A percentile compares a stretch with the other conserved stretches of the same genome.
phyloP scores from a whole-genome alignment of 1,284 basidiomycete species.

The Ceratobasidium sp. region DNA sequence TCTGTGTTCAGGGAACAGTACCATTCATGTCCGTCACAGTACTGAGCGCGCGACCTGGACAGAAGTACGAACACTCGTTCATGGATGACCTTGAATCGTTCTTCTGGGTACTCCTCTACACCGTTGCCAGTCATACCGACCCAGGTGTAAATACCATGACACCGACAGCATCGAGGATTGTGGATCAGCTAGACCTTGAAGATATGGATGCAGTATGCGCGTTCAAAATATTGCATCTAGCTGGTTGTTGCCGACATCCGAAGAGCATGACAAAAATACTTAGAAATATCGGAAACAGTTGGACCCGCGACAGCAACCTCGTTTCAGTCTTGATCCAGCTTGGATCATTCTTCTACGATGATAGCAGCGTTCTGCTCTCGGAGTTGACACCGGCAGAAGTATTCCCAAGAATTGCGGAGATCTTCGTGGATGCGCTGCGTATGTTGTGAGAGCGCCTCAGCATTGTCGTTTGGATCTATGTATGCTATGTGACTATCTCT shows the following conservation, averaged over 20 bases:
- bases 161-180: neutral
- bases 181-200: neutral
- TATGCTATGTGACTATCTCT: no score
- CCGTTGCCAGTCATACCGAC: neutral
- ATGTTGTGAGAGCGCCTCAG: neutral
- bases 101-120: slow-evolving; percentile 24
- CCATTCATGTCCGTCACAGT: slow-evolving; percentile 24
- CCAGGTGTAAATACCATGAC: neutral
- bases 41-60: neutral
- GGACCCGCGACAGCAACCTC: neutral
- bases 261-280: neutral
- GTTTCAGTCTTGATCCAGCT: neutral
- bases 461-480: neutral
- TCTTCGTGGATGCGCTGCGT: neutral
- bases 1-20: slow-evolving; percentile 1
- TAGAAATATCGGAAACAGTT: neutral
- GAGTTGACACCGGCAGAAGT: neutral
- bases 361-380: neutral
- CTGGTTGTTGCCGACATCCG: neutral
- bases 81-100: slow-evolving; percentile 39
- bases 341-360: slow-evolving; percentile 2
- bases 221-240: neutral
- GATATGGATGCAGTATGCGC: neutral
- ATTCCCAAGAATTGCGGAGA: slow-evolving; percentile 8
- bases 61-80: neutral